Conservation (phyloP, 2,329 filamentous ascomycete genomes). For the Neofusicoccum laricinum region DNA sequence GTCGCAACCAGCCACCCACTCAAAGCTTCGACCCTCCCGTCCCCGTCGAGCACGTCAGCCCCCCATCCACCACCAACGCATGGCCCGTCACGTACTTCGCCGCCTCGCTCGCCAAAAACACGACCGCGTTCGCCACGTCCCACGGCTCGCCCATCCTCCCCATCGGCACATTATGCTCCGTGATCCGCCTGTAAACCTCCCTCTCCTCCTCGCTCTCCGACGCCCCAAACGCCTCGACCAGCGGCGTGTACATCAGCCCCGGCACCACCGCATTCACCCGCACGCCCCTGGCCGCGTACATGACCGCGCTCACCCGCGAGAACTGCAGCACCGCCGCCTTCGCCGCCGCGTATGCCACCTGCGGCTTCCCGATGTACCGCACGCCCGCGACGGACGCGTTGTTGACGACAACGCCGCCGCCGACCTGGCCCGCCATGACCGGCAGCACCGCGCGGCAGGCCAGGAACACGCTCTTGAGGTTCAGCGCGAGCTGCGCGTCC, state of each 20-base stretch:
- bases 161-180: slow-evolving; percentile 27
- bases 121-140: slow-evolving; percentile 34
- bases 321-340: slow-evolving; percentile 55
- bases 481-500: slow-evolving; percentile 54
- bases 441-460: slow-evolving; percentile 53
- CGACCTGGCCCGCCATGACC: slow-evolving; percentile 51
- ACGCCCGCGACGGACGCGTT: slow-evolving; percentile 48
- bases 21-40: too few species aligned
- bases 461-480: slow-evolving; percentile 56
- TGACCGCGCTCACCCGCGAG: slow-evolving; percentile 49
- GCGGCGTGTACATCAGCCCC: slow-evolving; percentile 53
- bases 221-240: slow-evolving; percentile 16
- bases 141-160: slow-evolving; percentile 32
- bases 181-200: background rate
- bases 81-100: slow-evolving; percentile 36
- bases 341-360: slow-evolving; percentile 53
- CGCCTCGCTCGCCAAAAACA: slow-evolving; percentile 31
- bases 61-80: slow-evolving; percentile 38
- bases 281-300: slow-evolving; percentile 48
- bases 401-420: slow-evolving; percentile 46
- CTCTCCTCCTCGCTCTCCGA: background rate
- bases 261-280: slow-evolving; percentile 56
- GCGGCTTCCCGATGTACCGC: slow-evolving; percentile 51
- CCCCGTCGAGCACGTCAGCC: slow-evolving; percentile 23
- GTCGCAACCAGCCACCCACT: too few species aligned